These are phyloP conservation scores for Sordaria brevicollis DNA, from an alignment of 495 filamentous ascomycete genomes.

Conservation along the genomic window DNA sequence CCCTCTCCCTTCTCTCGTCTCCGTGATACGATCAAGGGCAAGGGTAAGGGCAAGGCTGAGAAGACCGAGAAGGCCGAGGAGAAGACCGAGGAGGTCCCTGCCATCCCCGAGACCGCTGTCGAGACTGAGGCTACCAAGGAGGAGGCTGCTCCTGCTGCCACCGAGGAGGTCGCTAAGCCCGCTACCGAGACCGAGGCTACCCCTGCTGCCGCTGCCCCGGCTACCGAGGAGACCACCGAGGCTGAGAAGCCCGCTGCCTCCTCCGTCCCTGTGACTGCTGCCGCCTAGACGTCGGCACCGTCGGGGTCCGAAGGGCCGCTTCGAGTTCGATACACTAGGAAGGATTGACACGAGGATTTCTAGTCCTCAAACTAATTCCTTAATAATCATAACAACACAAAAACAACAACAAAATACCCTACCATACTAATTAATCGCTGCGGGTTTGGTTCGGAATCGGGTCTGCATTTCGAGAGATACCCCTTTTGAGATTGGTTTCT, in stretches of 20 bases:
- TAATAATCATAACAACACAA: conserved; percentile 8
- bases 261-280: conserved; percentile 34
- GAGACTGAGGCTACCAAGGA: conserved; percentile 45
- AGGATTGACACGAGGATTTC: conserved; percentile 7
- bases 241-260: conserved; percentile 26
- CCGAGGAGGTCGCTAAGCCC: conserved; percentile 34
- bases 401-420: conserved; percentile 15
- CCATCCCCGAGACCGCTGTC: conserved; percentile 22
- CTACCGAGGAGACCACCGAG: conserved; percentile 23
- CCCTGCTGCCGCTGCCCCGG: conserved; percentile 13
- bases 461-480: conserved; percentile 46
- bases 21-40: conserved; percentile 42
- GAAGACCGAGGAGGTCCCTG: conserved; percentile 29
- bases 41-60: conserved; percentile 31
- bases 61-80: conserved; percentile 40
- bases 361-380: conserved; percentile 17
- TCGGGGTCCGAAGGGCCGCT: background rate
- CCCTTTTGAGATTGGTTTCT: conserved; percentile 40
- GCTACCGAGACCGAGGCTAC: conserved; percentile 35
- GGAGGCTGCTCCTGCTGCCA: conserved; percentile 10
- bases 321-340: conserved; percentile 9
- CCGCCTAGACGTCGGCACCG: conserved; percentile 32
- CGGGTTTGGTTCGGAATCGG: conserved; percentile 39
- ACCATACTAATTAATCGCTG: conserved; percentile 23
- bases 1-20: conserved; percentile 47